Evolutionary conservation across 805 yeast genomes (phyloP), one percentile per base, ranked within the genome.

Genomic region (Kluyveromyces wickerhamii): DNA sequence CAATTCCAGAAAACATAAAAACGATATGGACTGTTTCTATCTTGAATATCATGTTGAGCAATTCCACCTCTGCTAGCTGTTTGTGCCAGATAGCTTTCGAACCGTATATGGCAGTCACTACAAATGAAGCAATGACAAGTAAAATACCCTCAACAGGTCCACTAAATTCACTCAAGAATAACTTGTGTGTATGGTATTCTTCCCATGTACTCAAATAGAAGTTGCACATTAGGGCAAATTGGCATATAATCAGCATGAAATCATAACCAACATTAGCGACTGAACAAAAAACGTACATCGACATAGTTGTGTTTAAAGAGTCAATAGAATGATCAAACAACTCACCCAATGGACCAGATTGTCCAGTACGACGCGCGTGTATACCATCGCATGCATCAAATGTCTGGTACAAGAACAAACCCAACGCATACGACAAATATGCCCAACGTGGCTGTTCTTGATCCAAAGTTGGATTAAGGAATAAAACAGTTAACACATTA

Each of bases 61-160:
- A 37, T n/a, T 45, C 37, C 9, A 73, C 39, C 3, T 49, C 57
- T 25, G 67, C 51, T 11, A 77, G 45, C 19, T 62, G 59, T 9
- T 50, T 42, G 30, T 67, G 66, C 94, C 95, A 88, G 16, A 56
- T 32, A 25, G 74, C 52, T 1, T 64, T 68, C 3, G 85, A 79
- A 3, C 96, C 96, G 34, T 63, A 57, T 22, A 74, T 37, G 4
- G 85, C 95, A 0, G 94, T 81, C 15, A 71, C 28, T 4, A 73
- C 36, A 50, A 73, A 85, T 12, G 79, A 60, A 0, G 48, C 55
- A 15, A 72, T 58, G 34, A 85, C 65, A 60, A 79, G 66, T 43
- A 86, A 53, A 19, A 88, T 83, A 2, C 97, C 97, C 59, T 88
- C 97, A 3, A 89, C 96, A 0, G 97, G 97, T 0, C 97, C 97